These are phyloP conservation scores for Colletotrichum sp. DNA, from an alignment of 2,329 filamentous ascomycete genomes.

Conservation along the genomic window DNA sequence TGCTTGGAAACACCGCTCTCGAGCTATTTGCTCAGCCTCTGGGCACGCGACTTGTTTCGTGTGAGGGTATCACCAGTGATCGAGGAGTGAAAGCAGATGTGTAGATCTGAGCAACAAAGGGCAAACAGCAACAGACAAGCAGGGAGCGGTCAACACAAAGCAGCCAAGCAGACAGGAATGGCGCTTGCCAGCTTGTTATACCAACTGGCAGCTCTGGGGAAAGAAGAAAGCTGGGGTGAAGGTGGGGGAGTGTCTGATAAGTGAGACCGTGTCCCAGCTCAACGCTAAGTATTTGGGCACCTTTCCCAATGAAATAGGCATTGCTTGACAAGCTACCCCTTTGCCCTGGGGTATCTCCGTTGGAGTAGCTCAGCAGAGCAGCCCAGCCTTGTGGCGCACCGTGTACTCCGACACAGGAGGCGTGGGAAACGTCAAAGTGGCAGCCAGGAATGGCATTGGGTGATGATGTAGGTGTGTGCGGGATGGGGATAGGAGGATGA, in stretches of 20 bases:
- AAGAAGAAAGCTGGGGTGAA: conserved; percentile 16
- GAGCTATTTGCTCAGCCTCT: not conserved
- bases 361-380: not conserved
- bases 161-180: not conserved
- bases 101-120: not conserved
- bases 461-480: not conserved
- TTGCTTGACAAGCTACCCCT: conserved; percentile 9
- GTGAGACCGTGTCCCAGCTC: conserved; percentile 18
- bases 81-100: not conserved
- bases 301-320: conserved; percentile 1
- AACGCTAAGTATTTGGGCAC: conserved; percentile 1
- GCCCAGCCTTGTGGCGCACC: conserved; percentile 13
- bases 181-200: conserved; percentile 21
- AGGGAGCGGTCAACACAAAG: conserved; percentile 8
- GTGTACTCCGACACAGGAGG: not conserved
- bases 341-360: conserved; percentile 7
- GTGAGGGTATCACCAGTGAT: conserved; percentile 1
- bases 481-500: not conserved
- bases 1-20: not conserved
- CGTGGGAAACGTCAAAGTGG: not conserved
- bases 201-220: not conserved
- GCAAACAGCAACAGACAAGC: conserved; percentile 10
- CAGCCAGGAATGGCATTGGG: not conserved
- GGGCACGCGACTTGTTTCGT: not conserved
- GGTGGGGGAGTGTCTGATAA: conserved; percentile 17